Evolutionary conservation across 371 early-diverging fungal species (phyloP).

Genomic region (Mucor plumbeus): DNA sequence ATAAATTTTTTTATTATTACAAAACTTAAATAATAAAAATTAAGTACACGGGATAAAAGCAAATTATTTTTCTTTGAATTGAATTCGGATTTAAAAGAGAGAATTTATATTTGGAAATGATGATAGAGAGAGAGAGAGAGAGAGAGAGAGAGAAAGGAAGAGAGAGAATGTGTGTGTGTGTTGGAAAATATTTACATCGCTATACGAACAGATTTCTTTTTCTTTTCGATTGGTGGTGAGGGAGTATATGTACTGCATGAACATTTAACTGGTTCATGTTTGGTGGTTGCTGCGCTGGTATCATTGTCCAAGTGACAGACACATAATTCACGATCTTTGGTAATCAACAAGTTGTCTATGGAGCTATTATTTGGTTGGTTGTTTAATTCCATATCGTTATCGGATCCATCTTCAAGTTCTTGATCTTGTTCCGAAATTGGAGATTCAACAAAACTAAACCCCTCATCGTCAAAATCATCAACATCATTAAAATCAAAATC

Average conservation of each 20-base stretch:
- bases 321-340: conserved; percentile 20
- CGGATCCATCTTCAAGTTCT: conserved; percentile 27
- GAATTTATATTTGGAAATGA: neutral
- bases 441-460: conserved; percentile 13
- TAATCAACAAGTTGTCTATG: conserved; percentile 14
- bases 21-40: neutral
- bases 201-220: conserved; percentile 35
- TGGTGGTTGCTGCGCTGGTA: conserved; percentile 1
- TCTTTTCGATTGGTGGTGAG: conserved; percentile 20
- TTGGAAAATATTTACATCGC: conserved; percentile 30
- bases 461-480: conserved; percentile 28
- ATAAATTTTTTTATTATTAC: neutral
- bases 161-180: no score
- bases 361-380: neutral
- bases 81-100: neutral
- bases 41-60: neutral
- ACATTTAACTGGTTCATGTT: conserved; percentile 17
- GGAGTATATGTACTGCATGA: conserved; percentile 29
- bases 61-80: neutral
- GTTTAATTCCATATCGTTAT: conserved; percentile 14
- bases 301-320: conserved; percentile 24
- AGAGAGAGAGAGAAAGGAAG: neutral
- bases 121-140: neutral
- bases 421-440: conserved; percentile 27
- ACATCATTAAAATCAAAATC: conserved; percentile 18